Percentiles rank a stretch among this genome's conserved stretches.
phyloP scores from a whole-genome alignment of 305 asterid species.

The Solanum hybrid region DNA sequence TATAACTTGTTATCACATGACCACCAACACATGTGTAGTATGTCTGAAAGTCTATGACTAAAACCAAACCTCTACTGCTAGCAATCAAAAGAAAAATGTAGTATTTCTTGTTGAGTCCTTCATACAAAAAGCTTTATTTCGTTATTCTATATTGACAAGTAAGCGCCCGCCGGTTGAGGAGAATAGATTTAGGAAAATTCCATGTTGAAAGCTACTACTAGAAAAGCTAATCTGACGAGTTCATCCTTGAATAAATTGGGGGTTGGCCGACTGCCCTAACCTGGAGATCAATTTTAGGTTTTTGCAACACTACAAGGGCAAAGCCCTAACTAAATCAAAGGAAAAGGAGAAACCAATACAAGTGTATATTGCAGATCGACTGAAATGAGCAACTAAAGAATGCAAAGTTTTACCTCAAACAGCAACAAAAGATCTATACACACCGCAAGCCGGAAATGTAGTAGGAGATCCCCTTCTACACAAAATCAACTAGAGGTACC shows the following conservation, averaged over 20 bases:
- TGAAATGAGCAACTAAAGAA: background rate
- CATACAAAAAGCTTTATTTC: background rate
- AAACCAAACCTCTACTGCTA: background rate
- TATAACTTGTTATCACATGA: background rate
- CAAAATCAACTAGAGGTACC: background rate
- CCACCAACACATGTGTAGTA: background rate
- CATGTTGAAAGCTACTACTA: background rate
- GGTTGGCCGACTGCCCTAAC: background rate
- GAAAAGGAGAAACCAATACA: background rate
- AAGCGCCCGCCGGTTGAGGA: background rate
- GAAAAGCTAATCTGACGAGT: background rate
- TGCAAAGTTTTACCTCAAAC: background rate
- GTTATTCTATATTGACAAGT: background rate
- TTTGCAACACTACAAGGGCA: background rate
- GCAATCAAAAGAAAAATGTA: background rate
- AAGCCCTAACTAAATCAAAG: background rate
- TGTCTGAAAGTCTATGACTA: background rate
- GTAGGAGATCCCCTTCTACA: background rate
- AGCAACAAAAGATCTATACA: background rate
- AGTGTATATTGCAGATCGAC: background rate
- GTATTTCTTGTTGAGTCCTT: background rate
- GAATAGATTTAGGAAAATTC: background rate
- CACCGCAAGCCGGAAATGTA: background rate
- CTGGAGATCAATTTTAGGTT: background rate
- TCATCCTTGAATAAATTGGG: background rate